Evolutionary conservation across 768 basidiomycete genomes (phyloP).

Genomic region (Pisolithus microcarpus): DNA sequence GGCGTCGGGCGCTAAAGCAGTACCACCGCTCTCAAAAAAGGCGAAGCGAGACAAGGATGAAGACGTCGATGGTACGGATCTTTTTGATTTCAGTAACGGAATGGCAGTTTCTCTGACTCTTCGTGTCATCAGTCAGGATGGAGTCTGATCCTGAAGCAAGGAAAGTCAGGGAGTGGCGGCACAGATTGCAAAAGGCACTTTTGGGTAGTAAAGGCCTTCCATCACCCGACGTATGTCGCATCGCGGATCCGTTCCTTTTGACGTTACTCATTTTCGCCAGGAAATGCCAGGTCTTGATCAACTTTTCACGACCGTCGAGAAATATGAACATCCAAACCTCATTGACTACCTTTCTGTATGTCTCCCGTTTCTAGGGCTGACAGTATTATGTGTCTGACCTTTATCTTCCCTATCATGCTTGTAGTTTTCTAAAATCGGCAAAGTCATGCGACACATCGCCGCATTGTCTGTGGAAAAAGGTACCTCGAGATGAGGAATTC

Average conservation of each 20-base stretch:
- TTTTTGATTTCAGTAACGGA: not conserved
- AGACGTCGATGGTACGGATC: conserved; percentile 49
- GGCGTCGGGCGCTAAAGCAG: conserved; percentile 45
- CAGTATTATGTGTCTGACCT: conserved; percentile 6
- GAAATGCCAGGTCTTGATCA: conserved; percentile 70
- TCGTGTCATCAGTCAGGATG: conserved; percentile 31
- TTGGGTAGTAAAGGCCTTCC: conserved; percentile 58
- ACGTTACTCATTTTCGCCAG: conserved; percentile 31
- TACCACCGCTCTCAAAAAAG: conserved; percentile 62
- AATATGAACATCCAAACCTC: conserved; percentile 62
- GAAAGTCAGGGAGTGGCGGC: conserved; percentile 87
- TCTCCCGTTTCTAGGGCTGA: conserved; percentile 5
- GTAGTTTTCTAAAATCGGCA: conserved; percentile 44
- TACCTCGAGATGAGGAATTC: conserved; percentile 47
- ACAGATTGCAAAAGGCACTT: conserved; percentile 85
- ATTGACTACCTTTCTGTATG: conserved; percentile 64
- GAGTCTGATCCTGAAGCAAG: conserved; percentile 53
- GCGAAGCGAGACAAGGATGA: conserved; percentile 52
- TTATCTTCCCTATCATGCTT: conserved; percentile 2
- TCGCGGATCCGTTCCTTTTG: not conserved
- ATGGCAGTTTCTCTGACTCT: not conserved
- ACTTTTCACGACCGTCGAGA: conserved; percentile 71
- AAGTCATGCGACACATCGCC: conserved; percentile 59
- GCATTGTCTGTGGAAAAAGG: conserved; percentile 33
- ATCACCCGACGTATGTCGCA: conserved; percentile 50